Percentiles rank a stretch among this genome's conserved stretches.
Evolutionary conservation across 352 stramenopile genomes (phyloP).

Genomic region (Phytophthora macrochlamydospora): DNA sequence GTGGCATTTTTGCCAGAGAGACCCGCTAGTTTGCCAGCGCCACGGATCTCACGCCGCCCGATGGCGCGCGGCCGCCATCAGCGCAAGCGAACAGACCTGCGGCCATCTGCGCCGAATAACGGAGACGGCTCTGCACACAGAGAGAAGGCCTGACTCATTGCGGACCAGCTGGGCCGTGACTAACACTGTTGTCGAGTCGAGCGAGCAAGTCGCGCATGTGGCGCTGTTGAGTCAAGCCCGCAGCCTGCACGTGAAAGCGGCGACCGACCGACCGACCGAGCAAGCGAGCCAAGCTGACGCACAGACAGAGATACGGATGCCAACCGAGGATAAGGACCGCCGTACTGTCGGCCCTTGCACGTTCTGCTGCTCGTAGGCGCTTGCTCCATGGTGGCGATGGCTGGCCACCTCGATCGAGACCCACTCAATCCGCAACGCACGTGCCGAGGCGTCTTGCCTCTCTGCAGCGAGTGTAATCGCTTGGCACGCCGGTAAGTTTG

Average conservation of each 20-base stretch:
- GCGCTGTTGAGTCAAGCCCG: neutral
- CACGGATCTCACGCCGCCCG: constrained; percentile 7
- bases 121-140: neutral
- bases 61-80: neutral
- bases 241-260: neutral
- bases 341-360: neutral
- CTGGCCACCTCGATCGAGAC: no score
- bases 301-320: constrained; percentile 1
- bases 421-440: no score
- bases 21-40: neutral
- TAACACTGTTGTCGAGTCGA: constrained; percentile 1
- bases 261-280: neutral
- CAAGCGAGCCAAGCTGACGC: neutral
- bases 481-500: no score
- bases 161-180: neutral
- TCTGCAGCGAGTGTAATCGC: no score
- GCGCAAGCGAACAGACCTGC: neutral
- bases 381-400: no score
- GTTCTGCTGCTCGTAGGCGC: neutral
- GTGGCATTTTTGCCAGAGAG: neutral
- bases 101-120: neutral
- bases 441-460: no score
- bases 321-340: neutral
- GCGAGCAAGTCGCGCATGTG: neutral
- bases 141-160: neutral